A percentile compares a stretch with the other conserved stretches of the same genome.
Conservation (phyloP, 169 alveolate genomes). For the Cystoisospora suis region DNA sequence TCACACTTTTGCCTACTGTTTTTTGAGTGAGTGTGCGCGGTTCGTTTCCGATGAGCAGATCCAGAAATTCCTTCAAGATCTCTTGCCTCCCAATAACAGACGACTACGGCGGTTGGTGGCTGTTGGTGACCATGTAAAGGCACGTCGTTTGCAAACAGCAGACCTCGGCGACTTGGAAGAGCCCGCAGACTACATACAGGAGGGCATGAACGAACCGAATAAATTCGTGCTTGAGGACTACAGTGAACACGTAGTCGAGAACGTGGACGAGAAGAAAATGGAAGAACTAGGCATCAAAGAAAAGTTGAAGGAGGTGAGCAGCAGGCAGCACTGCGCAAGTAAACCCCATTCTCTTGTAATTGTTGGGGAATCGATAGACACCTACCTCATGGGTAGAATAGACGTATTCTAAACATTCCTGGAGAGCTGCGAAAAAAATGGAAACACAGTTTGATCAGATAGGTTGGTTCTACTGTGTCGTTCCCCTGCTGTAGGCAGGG, state of each 20-base stretch:
- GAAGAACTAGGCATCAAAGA: conserved; percentile 60
- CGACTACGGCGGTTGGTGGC: conserved; percentile 59
- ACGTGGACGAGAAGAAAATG: conserved; percentile 60
- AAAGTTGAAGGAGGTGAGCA: conserved; percentile 52
- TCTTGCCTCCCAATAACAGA: conserved; percentile 44
- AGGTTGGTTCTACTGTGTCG: background rate
- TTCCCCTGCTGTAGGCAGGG: background rate
- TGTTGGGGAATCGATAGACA: too few relatives aligned
- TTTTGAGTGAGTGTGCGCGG: too few relatives aligned
- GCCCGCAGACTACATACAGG: conserved; percentile 47
- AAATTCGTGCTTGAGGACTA: conserved; percentile 45
- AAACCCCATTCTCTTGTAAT: too few relatives aligned
- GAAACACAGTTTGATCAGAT: too few relatives aligned
- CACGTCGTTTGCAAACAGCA: background rate
- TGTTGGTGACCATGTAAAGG: conserved; percentile 42
- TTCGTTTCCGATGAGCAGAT: too few relatives aligned
- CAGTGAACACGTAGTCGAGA: conserved; percentile 35
- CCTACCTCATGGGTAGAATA: too few relatives aligned
- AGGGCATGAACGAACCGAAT: conserved; percentile 27
- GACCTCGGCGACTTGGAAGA: conserved; percentile 48
- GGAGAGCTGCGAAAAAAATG: too few relatives aligned
- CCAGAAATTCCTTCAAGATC: conserved; percentile 54
- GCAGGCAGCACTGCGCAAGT: too few relatives aligned
- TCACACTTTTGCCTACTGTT: background rate
- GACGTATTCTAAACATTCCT: too few relatives aligned